Percentiles rank a stretch among this genome's conserved stretches.
phyloP scores from a whole-genome alignment of 139 green algal species.

The Astrephomene gubernaculifera region DNA sequence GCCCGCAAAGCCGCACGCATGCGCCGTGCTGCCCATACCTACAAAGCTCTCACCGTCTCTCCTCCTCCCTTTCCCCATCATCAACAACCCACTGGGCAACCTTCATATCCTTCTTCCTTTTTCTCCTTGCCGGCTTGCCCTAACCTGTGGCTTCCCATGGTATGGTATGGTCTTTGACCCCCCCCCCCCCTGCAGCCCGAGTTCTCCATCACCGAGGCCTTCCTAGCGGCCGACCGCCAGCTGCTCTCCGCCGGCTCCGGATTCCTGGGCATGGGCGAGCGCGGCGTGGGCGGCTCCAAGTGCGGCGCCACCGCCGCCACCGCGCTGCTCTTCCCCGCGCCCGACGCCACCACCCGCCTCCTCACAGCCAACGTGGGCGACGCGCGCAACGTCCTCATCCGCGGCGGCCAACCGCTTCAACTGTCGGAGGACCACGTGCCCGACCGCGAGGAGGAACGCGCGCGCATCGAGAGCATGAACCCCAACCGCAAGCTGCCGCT shows the following conservation, averaged over 20 bases:
- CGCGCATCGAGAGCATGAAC: constrained; percentile 94
- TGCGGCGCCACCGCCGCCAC: constrained; percentile 86
- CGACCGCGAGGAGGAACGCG: constrained; percentile 76
- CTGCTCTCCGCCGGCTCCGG: constrained; percentile 61
- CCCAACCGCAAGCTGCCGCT: constrained; percentile 94
- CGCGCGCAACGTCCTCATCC: constrained; percentile 84
- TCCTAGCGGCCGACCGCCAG: constrained; percentile 67
- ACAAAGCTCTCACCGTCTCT: not conserved
- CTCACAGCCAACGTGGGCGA: constrained; percentile 93
- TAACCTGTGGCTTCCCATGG: no score
- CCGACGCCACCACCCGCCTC: constrained; percentile 59
- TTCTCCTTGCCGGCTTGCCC: no score
- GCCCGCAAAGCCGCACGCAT: no score
- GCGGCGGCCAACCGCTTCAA: constrained; percentile 66
- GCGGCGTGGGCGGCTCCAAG: constrained; percentile 91
- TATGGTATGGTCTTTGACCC: no score
- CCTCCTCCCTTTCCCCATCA: not conserved
- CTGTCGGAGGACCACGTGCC: constrained; percentile 66
- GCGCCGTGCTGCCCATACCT: no score
- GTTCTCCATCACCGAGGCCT: constrained; percentile 60
- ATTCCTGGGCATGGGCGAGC: constrained; percentile 88
- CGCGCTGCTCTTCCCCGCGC: constrained; percentile 54
- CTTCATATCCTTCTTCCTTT: no score
- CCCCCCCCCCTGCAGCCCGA: constrained; percentile 47
- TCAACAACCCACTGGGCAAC: no score